Base-by-base conservation (phyloP, 345 rosid genomes). In the Mallotus nudiflorus region DNA sequence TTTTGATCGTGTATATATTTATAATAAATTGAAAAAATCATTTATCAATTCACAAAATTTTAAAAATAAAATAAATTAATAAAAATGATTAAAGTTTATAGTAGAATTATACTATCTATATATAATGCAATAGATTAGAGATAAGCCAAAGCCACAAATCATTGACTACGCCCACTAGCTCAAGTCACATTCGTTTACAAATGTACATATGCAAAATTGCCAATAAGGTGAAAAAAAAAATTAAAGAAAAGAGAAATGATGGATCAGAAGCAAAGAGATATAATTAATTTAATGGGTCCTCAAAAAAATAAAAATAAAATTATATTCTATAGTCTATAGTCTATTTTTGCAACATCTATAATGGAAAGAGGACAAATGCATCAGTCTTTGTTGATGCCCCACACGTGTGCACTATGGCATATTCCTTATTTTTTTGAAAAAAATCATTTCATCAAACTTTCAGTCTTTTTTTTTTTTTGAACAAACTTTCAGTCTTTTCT, bases 341-440 rank as follows among this genome's bases (percentile, higher is more conserved):
- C n/a, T 39, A 39, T 39, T 14, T 15, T 33, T 51, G 25, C 19
- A 11, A 18, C 12, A 40, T n/a, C 37, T 52, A 52, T 50, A 25
- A 16, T 50, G 27, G 50, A 51, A n/a, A 51, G 61, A 70, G 9
- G 61, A 62, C 53, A 52, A 62, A 44, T 20, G 20, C 9, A 60
- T 40, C 33, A 42, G 62, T 33, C 53, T 15, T 48, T 22, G 63
- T 28, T 15, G 69, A 29, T 63, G 46, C 27, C 44, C 68, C 74
- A 35, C 68, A 52, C 74, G 51, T 51, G 61, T 25, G 58, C 48
- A 24, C 50, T 22, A 37, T 35, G 46, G 25, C 51, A 45, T n/a
- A 5, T 37, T 51, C 28, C 14, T 8, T 60, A n/a, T 55, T 44
- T 29, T 40, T 42, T 53, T 42, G 4, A 4, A 39, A 39, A n/a